Evolutionary conservation across 176 grass and related monocot species (phyloP), one percentile per base, ranked within the genome.

Genomic region (Zea luxurians): DNA sequence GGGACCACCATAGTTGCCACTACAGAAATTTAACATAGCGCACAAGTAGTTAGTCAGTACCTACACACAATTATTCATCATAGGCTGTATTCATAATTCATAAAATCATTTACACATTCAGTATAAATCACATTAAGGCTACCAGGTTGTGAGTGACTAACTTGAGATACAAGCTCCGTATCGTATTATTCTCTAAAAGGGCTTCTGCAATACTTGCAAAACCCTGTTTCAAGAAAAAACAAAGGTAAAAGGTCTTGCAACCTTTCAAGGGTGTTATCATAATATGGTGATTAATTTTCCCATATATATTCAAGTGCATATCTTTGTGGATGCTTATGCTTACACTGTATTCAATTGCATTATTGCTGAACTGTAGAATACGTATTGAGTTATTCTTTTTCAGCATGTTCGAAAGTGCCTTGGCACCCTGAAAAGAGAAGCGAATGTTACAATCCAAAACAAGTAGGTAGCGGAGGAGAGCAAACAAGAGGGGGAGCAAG

Each of bases 1-100:
- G 49, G 96, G 79, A 76, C 96, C 96, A 15, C 96, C 96, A 89
- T 99, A 99, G 68, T 99, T 95, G 55, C 96, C 96, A 93, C 96
- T 99, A 80, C 80, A 85, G 77, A 85, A 21, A 84, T 67, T 17
- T 40, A 72, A 86, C 42, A 62, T 65, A 76, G 36, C 52, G 6
- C 43, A 84, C 21, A 13, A 67, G 46, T 66, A 66, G 58, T 89
- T 85, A 89, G 53, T 64, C 37, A 80, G 15, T 45, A 45, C 18
- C 20, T 55, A 85, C 44, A 78, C 34, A 37, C 85, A 72, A 80
- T 49, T 36, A 83, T 11, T 10, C 13, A 80, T 72, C 13, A 48
- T 42, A 67, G 37, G 44, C 13, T 82, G 67, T 66, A 49, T 71
- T 47, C 41, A 79, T 13, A 80, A 53, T 71, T 47, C 41, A 79